Conservation (phyloP, 331 rosid genomes). For the Malus hybrid region DNA sequence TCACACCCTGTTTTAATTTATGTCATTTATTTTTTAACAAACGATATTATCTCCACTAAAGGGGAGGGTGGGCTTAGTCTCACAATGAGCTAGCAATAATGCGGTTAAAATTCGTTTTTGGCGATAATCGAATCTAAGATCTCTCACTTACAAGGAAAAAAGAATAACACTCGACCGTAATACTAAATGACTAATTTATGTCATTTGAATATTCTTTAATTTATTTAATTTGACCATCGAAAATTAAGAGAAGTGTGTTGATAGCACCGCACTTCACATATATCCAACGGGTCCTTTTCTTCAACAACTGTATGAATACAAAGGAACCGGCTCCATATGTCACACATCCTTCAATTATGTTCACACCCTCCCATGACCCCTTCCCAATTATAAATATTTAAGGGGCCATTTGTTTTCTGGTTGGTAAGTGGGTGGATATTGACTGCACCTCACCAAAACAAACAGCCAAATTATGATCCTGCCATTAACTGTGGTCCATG, state of each 20-base stretch:
- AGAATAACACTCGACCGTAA: accelerated
- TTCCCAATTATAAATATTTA: not conserved
- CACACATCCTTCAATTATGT: not conserved
- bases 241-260: too few species aligned
- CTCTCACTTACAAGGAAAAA: too few species aligned
- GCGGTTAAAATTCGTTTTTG: too few species aligned
- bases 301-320: not conserved
- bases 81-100: too few species aligned
- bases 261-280: too few species aligned
- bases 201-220: too few species aligned
- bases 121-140: too few species aligned
- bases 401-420: not conserved
- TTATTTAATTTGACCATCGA: accelerated
- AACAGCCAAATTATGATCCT: not conserved
- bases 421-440: not conserved
- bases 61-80: too few species aligned
- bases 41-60: too few species aligned
- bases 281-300: not conserved
- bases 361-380: not conserved
- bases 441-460: not conserved
- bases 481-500: too few species aligned
- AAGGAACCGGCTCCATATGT: not conserved
- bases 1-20: accelerated
- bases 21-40: too few species aligned
- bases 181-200: too few species aligned